These are phyloP conservation scores for Chaetomium sp. DNA, from an alignment of 2,329 filamentous ascomycete species.

Conservation along the genomic window DNA sequence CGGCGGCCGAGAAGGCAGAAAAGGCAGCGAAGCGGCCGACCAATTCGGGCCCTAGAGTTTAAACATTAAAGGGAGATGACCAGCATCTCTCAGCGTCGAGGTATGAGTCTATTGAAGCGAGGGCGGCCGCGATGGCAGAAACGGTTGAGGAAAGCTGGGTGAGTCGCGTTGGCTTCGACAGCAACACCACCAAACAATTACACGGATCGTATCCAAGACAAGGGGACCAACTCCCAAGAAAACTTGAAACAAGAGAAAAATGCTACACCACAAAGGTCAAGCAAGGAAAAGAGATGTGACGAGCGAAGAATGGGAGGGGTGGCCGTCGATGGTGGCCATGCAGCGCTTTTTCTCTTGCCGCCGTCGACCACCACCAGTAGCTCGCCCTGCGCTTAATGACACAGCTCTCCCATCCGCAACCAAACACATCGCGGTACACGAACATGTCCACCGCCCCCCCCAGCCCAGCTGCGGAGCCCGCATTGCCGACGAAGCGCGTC, in stretches of 20 bases:
- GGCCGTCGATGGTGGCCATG: conserved; percentile 14
- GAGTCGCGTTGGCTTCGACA: conserved; percentile 12
- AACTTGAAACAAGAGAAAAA: conserved; percentile 34
- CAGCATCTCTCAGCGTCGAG: conserved; percentile 35
- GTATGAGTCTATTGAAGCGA: conserved; percentile 21
- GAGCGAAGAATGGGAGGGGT: conserved; percentile 4
- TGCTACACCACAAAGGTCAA: conserved; percentile 13
- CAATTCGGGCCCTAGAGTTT: conserved; percentile 24
- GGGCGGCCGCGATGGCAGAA: conserved; percentile 28
- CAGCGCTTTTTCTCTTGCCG: conserved; percentile 17
- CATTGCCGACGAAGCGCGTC: neutral
- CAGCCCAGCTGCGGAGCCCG: neutral
- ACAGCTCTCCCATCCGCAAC: conserved; percentile 16
- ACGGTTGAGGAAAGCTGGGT: conserved; percentile 16
- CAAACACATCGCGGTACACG: conserved; percentile 7
- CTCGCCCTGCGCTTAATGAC: conserved; percentile 28
- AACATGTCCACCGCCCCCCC: neutral
- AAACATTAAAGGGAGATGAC: conserved; percentile 37
- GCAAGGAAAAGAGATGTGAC: conserved; percentile 16
- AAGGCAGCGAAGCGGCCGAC: conserved; percentile 17
- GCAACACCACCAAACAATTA: conserved; percentile 13
- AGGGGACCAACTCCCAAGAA: conserved; percentile 25
- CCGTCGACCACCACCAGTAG: neutral
- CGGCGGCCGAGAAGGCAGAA: conserved; percentile 23
- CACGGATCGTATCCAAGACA: conserved; percentile 17